A percentile compares a stretch with the other conserved stretches of the same genome.
phyloP scores from a whole-genome alignment of 306 rosid species.

The Biancaea sappan region DNA sequence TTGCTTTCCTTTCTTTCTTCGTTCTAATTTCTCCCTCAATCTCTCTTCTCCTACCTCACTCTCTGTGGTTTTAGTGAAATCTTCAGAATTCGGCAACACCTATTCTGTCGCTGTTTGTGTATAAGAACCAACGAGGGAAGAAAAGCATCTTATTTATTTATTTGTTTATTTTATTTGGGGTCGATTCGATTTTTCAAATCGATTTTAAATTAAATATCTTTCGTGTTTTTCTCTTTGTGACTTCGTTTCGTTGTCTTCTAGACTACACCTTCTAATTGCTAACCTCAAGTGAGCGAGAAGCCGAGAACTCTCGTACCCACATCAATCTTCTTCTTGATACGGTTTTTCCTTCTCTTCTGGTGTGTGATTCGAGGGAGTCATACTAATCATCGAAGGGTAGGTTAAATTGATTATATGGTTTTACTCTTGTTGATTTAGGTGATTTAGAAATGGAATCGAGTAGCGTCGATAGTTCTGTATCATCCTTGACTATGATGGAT shows the following conservation, averaged over 20 bases:
- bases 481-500: conserved; percentile 49
- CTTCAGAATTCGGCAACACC: background rate
- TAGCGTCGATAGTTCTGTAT: conserved; percentile 34
- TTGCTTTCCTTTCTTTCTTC: background rate
- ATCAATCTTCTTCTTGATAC: background rate
- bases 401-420: background rate
- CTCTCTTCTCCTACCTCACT: background rate
- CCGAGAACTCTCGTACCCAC: conserved; percentile 14
- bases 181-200: background rate
- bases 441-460: conserved; percentile 50
- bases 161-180: background rate
- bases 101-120: background rate
- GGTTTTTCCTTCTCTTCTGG: conserved; percentile 1
- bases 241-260: conserved; percentile 8
- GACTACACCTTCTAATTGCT: background rate
- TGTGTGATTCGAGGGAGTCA: conserved; percentile 5
- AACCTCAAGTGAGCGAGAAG: conserved; percentile 17
- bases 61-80: background rate
- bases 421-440: conserved; percentile 1
- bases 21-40: conserved; percentile 22
- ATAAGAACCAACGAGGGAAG: background rate
- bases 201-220: background rate
- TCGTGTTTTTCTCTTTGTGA: background rate
- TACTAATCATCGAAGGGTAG: conserved; percentile 12
- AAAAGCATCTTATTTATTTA: background rate